phyloP scores from a whole-genome alignment of 116 monocot species.

The Papilionanthe hybrid region DNA sequence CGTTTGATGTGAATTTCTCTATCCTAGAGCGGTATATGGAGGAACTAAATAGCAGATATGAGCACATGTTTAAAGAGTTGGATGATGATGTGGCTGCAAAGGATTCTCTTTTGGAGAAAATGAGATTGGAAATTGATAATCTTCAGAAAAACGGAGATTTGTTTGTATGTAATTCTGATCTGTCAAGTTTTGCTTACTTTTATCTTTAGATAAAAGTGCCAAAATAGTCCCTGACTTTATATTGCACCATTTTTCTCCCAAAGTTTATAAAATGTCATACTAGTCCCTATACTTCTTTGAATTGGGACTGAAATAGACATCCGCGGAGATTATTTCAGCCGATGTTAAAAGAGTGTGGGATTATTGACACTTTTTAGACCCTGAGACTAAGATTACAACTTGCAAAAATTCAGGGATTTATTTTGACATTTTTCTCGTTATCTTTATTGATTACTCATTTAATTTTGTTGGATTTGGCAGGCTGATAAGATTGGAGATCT shows the following conservation, averaged over 20 bases:
- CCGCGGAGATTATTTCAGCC: too few relatives aligned
- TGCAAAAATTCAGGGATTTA: too few relatives aligned
- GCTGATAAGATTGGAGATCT: constrained; percentile 60
- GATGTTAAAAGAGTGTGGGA: too few relatives aligned
- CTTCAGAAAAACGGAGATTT: constrained; percentile 43
- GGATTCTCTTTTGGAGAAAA: constrained; percentile 44
- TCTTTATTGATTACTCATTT: constrained; percentile 7
- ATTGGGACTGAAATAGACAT: too few relatives aligned
- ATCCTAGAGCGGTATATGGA: constrained; percentile 86
- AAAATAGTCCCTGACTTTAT: too few relatives aligned
- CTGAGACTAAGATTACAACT: too few relatives aligned
- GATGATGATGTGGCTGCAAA: constrained; percentile 61
- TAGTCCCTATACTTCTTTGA: too few relatives aligned
- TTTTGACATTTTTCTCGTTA: too few relatives aligned
- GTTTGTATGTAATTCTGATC: constrained; percentile 43
- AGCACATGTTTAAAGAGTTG: constrained; percentile 71
- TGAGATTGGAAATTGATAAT: constrained; percentile 43
- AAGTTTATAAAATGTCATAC: too few relatives aligned
- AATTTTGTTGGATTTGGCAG: constrained; percentile 29
- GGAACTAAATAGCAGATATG: constrained; percentile 86
- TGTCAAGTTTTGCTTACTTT: neutral
- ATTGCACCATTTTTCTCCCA: too few relatives aligned
- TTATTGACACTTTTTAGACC: too few relatives aligned
- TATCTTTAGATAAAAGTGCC: too few relatives aligned
- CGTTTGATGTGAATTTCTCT: constrained; percentile 80